Evolutionary conservation across 2,329 filamentous ascomycete genomes (phyloP).

Genomic region (Diplodia corticola): DNA sequence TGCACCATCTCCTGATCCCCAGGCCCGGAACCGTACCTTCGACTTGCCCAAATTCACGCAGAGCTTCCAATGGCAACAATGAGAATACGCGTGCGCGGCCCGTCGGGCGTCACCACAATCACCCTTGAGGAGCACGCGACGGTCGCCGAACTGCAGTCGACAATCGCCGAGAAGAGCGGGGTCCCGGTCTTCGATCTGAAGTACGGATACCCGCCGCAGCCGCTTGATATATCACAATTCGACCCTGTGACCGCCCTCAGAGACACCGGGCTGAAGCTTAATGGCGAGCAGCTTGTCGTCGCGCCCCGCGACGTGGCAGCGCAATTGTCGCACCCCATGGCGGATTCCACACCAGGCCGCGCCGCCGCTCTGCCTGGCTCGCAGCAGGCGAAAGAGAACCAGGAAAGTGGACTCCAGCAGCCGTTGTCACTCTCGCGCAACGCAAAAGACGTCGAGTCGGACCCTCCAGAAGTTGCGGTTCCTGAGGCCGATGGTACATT

Average conservation of each 20-base stretch:
- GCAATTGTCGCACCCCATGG: conserved; percentile 28
- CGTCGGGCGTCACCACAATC: conserved; percentile 69
- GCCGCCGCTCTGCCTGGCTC: conserved; percentile 30
- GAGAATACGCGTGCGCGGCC: conserved; percentile 73
- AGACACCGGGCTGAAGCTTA: conserved; percentile 61
- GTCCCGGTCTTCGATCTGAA: conserved; percentile 72
- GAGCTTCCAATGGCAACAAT: conserved; percentile 51
- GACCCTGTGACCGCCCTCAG: conserved; percentile 52
- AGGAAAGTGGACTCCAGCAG: conserved; percentile 26
- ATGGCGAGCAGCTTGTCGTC: conserved; percentile 70
- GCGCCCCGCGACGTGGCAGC: conserved; percentile 46
- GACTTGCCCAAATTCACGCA: not conserved
- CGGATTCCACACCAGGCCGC: conserved; percentile 27
- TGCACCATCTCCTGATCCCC: not conserved
- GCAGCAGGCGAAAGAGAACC: conserved; percentile 7
- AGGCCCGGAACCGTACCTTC: not conserved
- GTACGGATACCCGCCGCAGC: conserved; percentile 78
- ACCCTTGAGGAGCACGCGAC: conserved; percentile 68
- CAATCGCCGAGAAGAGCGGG: conserved; percentile 64
- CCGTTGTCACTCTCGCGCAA: conserved; percentile 47
- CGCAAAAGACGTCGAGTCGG: conserved; percentile 48
- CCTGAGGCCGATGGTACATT: conserved; percentile 57
- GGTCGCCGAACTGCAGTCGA: conserved; percentile 60
- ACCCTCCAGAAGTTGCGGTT: conserved; percentile 63
- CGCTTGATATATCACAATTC: conserved; percentile 61